Percentiles rank a stretch among this genome's conserved stretches.
Evolutionary conservation across 2,329 filamentous ascomycete species (phyloP).

Genomic region (Diaporthe nobilis): DNA sequence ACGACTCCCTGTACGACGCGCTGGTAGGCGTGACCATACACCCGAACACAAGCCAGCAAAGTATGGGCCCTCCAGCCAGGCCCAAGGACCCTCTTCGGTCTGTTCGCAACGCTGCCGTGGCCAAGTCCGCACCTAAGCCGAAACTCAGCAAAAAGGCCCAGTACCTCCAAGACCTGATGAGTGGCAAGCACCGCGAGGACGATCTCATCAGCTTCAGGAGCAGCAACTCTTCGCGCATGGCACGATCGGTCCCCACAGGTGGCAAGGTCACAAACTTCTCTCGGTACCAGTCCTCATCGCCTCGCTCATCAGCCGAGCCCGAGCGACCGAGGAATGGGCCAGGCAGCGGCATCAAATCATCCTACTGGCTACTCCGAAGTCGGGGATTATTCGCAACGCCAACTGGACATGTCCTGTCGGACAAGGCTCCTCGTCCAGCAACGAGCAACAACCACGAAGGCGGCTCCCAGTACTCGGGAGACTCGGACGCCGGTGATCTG

Average conservation of each 20-base stretch:
- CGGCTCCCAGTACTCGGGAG: constrained; percentile 40
- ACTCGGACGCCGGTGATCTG: constrained; percentile 38
- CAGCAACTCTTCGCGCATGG: constrained; percentile 41
- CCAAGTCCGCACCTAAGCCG: constrained; percentile 36
- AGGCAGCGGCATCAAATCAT: constrained; percentile 40
- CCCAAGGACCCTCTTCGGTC: constrained; percentile 41
- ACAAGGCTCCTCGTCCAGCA: constrained; percentile 37
- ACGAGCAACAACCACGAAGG: constrained; percentile 17
- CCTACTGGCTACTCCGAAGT: constrained; percentile 41
- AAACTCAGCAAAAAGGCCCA: constrained; percentile 40
- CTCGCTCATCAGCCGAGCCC: constrained; percentile 40
- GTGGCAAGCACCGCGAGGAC: constrained; percentile 40
- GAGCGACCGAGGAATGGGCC: constrained; percentile 36
- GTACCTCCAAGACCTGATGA: constrained; percentile 38
- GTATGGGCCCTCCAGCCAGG: constrained; percentile 41
- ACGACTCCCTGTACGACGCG: constrained; percentile 42
- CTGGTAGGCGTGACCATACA: constrained; percentile 40
- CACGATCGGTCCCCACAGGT: constrained; percentile 34
- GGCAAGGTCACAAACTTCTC: constrained; percentile 42
- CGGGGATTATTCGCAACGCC: constrained; percentile 41
- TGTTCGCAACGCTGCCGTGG: constrained; percentile 37
- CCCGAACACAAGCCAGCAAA: constrained; percentile 36
- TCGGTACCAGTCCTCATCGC: constrained; percentile 41
- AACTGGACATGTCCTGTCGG: constrained; percentile 40
- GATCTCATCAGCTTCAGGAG: constrained; percentile 41